These are phyloP conservation scores for Postia placenta DNA, from an alignment of 768 basidiomycete genomes.

Conservation along the genomic window DNA sequence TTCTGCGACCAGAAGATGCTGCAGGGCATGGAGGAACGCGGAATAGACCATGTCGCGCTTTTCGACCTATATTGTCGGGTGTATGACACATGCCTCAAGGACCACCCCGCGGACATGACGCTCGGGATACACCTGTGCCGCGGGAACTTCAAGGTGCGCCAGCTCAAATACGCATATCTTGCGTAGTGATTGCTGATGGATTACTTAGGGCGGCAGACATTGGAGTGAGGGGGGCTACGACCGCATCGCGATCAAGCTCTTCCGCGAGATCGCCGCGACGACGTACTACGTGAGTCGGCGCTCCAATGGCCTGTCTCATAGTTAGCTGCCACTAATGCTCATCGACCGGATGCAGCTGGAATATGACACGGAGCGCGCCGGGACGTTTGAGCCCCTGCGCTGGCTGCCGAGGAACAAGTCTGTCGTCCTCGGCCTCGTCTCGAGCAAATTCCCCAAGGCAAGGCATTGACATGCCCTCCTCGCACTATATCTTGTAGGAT, in stretches of 20 bases:
- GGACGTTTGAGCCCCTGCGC: constrained; percentile 51
- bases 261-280: constrained; percentile 54
- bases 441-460: constrained; percentile 35
- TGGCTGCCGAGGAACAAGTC: constrained; percentile 39
- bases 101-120: constrained; percentile 46
- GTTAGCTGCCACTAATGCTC: background rate
- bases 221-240: constrained; percentile 46
- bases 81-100: constrained; percentile 50
- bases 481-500: background rate
- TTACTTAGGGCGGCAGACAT: constrained; percentile 23
- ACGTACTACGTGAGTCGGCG: constrained; percentile 27
- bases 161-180: too few relatives aligned
- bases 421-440: constrained; percentile 37
- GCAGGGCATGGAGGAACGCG: constrained; percentile 52
- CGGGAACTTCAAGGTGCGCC: constrained; percentile 25
- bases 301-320: background rate
- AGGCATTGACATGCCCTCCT: background rate
- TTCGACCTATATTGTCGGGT: constrained; percentile 63
- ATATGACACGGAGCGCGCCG: constrained; percentile 57
- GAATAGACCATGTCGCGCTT: constrained; percentile 57
- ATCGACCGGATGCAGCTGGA: constrained; percentile 35
- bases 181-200: too few relatives aligned
- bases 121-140: constrained; percentile 58
- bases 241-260: constrained; percentile 48
- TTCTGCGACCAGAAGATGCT: constrained; percentile 58